These are phyloP conservation scores for Oropetium thomaeum DNA, from an alignment of 176 grass and related monocot genomes.

Conservation along the genomic window DNA sequence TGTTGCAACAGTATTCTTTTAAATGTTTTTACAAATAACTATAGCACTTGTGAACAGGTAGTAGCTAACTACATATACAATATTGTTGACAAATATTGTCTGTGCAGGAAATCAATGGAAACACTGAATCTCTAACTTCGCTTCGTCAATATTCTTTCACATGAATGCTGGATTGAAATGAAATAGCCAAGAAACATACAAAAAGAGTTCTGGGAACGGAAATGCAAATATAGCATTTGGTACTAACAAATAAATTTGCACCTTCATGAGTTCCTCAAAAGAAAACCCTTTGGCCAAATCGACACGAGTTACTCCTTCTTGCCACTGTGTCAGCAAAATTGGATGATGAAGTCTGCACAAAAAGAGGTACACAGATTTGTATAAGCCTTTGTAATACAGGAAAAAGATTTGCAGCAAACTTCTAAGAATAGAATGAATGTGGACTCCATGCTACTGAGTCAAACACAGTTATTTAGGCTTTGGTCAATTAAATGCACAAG, in stretches of 20 bases:
- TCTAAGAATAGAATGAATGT: not conserved
- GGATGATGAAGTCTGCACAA: conserved; percentile 80
- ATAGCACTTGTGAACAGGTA: too few species aligned
- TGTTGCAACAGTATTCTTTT: not conserved
- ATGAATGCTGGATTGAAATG: not conserved
- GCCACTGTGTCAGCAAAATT: conserved; percentile 83
- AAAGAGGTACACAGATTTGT: not conserved
- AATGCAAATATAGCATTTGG: not conserved
- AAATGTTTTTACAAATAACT: not conserved
- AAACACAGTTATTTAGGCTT: not conserved
- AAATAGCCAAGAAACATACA: not conserved
- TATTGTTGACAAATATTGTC: not conserved
- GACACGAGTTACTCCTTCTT: conserved; percentile 79
- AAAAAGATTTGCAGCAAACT: not conserved
- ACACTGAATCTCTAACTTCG: not conserved
- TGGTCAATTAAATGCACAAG: not conserved
- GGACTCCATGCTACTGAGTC: not conserved
- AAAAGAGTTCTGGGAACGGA: not conserved
- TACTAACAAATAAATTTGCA: conserved; percentile 5
- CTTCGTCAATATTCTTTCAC: not conserved
- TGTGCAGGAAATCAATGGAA: not conserved
- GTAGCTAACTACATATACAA: not conserved
- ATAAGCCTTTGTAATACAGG: not conserved
- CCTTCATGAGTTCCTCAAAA: conserved; percentile 90
- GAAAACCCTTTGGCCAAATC: conserved; percentile 62